Evolutionary conservation across 129 eudicot species (phyloP).

Genomic region (Escallonia rubra): DNA sequence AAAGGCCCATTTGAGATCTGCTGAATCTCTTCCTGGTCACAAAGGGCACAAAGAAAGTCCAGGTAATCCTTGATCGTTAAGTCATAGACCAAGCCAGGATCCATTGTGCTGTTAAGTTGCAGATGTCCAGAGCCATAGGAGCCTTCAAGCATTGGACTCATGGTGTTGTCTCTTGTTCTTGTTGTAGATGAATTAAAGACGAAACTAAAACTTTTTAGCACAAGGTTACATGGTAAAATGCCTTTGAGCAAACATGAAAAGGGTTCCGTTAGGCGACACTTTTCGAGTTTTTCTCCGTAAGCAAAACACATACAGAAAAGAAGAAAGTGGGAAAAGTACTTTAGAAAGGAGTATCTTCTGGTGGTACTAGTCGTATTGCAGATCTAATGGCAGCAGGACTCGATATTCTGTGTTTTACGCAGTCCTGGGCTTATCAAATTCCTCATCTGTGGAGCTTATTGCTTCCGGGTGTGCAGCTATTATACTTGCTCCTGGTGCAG

Average conservation of each 20-base stretch:
- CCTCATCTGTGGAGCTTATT: neutral
- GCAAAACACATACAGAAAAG: too few relatives aligned
- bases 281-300: too few relatives aligned
- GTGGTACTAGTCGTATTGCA: slow-evolving; percentile 5
- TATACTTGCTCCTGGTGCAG: slow-evolving; percentile 35
- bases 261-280: too few relatives aligned
- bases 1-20: neutral
- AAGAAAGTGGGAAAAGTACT: too few relatives aligned
- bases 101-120: slow-evolving; percentile 10
- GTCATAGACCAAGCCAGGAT: slow-evolving; percentile 29
- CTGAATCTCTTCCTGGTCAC: neutral
- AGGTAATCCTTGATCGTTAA: slow-evolving; percentile 13
- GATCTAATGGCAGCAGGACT: slow-evolving; percentile 30
- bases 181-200: slow-evolving; percentile 4
- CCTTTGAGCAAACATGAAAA: too few relatives aligned
- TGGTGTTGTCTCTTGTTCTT: slow-evolving; percentile 19
- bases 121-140: slow-evolving; percentile 25
- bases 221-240: too few relatives aligned
- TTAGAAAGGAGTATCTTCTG: too few relatives aligned
- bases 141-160: slow-evolving; percentile 9
- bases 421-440: neutral
- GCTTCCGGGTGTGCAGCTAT: slow-evolving; percentile 26
- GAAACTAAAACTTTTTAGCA: too few relatives aligned
- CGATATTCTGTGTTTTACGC: neutral
- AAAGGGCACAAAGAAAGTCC: slow-evolving; percentile 12